Percentiles rank a stretch among this genome's conserved stretches.
Conservation (phyloP, 2,329 filamentous ascomycete species). For the Basipetospora chlamydospora region DNA sequence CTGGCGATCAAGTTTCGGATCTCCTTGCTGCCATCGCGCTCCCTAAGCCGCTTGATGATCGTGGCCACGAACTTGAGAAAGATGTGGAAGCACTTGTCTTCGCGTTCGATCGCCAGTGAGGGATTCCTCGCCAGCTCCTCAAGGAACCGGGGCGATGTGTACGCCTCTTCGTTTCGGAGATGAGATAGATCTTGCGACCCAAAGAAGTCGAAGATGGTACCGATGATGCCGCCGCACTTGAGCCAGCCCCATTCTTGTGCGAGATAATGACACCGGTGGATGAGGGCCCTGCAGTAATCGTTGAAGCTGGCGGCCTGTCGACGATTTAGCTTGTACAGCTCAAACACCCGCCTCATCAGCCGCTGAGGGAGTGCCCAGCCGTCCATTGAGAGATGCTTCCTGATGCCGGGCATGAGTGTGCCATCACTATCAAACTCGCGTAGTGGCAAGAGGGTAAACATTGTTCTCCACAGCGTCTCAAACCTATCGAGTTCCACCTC, state of each 20-base stretch:
- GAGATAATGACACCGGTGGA: constrained; percentile 47
- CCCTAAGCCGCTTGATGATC: constrained; percentile 35
- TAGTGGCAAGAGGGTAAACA: constrained; percentile 48
- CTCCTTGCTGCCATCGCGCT: constrained; percentile 35
- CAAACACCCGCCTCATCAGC: constrained; percentile 40
- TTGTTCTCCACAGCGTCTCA: constrained; percentile 41
- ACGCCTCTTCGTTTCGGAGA: constrained; percentile 49
- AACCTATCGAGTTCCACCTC: constrained; percentile 19
- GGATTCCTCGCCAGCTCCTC: constrained; percentile 34
- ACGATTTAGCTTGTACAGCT: constrained; percentile 39
- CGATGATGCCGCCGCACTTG: constrained; percentile 40
- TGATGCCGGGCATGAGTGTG: constrained; percentile 22
- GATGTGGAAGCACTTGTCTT: constrained; percentile 52
- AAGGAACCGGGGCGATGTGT: constrained; percentile 45
- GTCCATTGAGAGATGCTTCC: constrained; percentile 22
- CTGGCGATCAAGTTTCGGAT: constrained; percentile 47
- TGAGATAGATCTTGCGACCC: constrained; percentile 46
- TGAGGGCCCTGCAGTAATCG: constrained; percentile 44
- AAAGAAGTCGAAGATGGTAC: constrained; percentile 54
- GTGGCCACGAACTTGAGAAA: constrained; percentile 50
- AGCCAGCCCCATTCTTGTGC: constrained; percentile 53
- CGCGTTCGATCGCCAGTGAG: constrained; percentile 32
- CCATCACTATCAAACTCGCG: constrained; percentile 44
- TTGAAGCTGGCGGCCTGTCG: constrained; percentile 49
- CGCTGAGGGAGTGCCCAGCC: constrained; percentile 47